Conservation (phyloP, 225 moss, liverwort and hornwort genomes). For the Asterella californica region DNA sequence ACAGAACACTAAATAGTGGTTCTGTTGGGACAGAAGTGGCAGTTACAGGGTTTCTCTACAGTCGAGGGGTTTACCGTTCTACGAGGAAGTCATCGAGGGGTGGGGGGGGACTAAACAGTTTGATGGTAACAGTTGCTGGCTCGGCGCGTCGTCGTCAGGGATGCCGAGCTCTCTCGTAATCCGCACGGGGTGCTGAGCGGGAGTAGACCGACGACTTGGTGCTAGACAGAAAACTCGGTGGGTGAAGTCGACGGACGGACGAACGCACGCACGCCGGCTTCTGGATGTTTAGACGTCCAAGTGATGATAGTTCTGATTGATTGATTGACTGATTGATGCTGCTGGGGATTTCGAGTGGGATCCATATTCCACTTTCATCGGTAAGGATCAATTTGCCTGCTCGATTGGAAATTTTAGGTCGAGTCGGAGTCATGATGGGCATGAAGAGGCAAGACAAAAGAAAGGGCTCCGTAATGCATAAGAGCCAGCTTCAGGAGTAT, state of each 20-base stretch:
- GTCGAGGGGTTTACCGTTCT: background rate
- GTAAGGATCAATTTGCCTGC: background rate
- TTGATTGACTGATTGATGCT: background rate
- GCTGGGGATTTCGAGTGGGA: background rate
- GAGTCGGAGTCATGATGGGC: slow-evolving; percentile 10
- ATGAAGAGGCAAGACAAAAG: slow-evolving; percentile 21
- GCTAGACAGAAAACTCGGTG: background rate
- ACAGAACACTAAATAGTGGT: background rate
- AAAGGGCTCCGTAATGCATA: slow-evolving; percentile 68
- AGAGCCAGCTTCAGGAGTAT: slow-evolving; percentile 99
- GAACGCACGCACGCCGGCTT: background rate
- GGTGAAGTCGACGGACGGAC: background rate
- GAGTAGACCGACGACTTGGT: background rate
- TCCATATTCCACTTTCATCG: no score
- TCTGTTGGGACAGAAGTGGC: background rate
- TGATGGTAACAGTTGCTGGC: slow-evolving; percentile 1
- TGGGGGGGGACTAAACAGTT: background rate
- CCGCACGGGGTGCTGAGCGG: background rate
- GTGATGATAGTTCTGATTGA: background rate
- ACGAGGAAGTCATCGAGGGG: background rate
- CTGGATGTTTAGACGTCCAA: background rate
- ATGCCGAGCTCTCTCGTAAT: background rate
- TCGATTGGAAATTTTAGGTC: background rate
- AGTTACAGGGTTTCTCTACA: slow-evolving; percentile 2
- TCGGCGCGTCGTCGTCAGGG: background rate